A percentile compares a stretch with the other conserved stretches of the same genome.
Conservation (phyloP, 345 rosid genomes). For the Citrus inodora region DNA sequence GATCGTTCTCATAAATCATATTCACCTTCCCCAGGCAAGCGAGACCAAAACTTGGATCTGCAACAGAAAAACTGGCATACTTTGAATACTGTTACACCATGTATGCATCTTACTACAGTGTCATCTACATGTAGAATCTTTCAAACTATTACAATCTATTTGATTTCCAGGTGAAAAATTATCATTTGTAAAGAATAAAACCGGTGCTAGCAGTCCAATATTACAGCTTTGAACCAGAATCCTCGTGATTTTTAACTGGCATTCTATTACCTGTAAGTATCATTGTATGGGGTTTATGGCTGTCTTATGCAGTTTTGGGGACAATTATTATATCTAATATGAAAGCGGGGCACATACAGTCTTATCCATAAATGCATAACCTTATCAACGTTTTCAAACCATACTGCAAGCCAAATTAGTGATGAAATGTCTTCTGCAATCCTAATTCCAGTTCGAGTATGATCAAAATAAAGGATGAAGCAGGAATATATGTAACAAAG, state of each 20-base stretch:
- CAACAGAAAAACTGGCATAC: background rate
- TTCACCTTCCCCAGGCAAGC: constrained; percentile 75
- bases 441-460: background rate
- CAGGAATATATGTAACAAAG: background rate
- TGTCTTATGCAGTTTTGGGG: background rate
- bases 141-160: background rate
- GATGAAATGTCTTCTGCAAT: background rate
- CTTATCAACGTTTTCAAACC: background rate
- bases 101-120: background rate
- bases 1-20: constrained; percentile 60
- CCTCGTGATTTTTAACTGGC: background rate
- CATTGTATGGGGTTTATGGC: background rate
- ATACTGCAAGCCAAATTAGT: background rate
- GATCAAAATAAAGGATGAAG: background rate
- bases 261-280: background rate
- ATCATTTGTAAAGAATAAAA: background rate
- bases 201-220: background rate
- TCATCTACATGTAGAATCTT: background rate
- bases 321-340: background rate
- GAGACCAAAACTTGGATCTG: constrained; percentile 84
- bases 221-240: background rate
- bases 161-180: background rate
- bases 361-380: background rate
- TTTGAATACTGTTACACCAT: background rate
- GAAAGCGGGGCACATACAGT: background rate